Conservation (phyloP, 2,329 filamentous ascomycete genomes). For the Pseudonectria buxi region DNA sequence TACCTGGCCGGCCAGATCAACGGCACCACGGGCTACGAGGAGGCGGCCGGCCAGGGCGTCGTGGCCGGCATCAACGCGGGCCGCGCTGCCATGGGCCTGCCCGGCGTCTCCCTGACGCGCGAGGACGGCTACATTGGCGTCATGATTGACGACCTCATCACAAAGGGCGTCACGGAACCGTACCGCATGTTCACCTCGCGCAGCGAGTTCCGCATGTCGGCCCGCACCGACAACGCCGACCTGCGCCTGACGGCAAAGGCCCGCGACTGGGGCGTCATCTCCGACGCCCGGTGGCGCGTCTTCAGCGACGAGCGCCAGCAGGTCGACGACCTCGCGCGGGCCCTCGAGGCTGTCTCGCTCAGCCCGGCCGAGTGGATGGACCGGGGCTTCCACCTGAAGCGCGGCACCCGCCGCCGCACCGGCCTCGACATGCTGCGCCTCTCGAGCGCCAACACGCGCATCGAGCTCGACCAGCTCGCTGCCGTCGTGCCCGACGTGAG, state of each 20-base stretch:
- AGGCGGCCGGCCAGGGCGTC: constrained; percentile 89
- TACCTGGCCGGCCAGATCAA: constrained; percentile 97
- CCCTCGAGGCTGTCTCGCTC: constrained; percentile 53
- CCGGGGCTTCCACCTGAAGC: constrained; percentile 62
- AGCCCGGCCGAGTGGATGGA: constrained; percentile 60
- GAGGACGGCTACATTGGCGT: constrained; percentile 95
- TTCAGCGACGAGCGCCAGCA: constrained; percentile 61
- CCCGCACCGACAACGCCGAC: constrained; percentile 92
- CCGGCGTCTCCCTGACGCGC: constrained; percentile 63
- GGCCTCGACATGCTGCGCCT: constrained; percentile 76
- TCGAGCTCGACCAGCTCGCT: constrained; percentile 47
- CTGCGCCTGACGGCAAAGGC: constrained; percentile 74
- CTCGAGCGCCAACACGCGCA: constrained; percentile 41
- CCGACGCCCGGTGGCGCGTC: constrained; percentile 67
- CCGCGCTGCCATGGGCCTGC: constrained; percentile 61
- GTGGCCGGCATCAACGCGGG: constrained; percentile 93
- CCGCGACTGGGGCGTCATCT: constrained; percentile 67
- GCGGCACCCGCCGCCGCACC: constrained; percentile 58
- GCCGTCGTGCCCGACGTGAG: constrained; percentile 49
- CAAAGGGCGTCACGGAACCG: constrained; percentile 92
- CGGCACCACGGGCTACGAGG: constrained; percentile 95
- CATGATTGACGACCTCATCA: constrained; percentile 97
- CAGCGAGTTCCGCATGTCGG: constrained; percentile 90
- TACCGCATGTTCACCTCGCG: constrained; percentile 98
- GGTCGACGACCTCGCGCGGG: constrained; percentile 57